Conservation (phyloP, 345 rosid species). For the Arabidopsis arenosa region DNA sequence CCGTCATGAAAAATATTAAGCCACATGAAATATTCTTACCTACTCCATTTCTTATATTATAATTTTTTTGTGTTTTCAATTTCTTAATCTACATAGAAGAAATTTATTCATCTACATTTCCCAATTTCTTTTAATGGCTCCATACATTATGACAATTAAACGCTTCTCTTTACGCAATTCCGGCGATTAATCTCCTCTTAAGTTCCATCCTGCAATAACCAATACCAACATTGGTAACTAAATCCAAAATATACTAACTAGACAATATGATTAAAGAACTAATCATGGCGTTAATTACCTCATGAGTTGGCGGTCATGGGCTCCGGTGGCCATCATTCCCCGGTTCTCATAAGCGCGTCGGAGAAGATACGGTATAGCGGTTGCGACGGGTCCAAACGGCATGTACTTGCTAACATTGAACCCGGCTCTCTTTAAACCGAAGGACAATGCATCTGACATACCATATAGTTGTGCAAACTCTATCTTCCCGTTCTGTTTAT, state of each 20-base stretch:
- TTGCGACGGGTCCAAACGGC: constrained; percentile 80
- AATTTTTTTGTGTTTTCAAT: constrained; percentile 10
- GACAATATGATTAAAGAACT: not conserved
- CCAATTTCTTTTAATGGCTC: constrained; percentile 21
- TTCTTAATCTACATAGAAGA: constrained; percentile 40
- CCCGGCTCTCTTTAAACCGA: constrained; percentile 80
- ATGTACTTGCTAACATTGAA: constrained; percentile 87
- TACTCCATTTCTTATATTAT: constrained; percentile 28
- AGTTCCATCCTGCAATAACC: constrained; percentile 67
- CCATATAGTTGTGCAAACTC: constrained; percentile 94
- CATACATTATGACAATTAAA: constrained; percentile 8
- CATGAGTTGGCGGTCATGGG: constrained; percentile 71
- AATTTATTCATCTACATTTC: constrained; percentile 43
- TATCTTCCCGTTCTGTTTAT: constrained; percentile 53
- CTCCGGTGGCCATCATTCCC: constrained; percentile 70
- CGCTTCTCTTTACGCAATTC: constrained; percentile 42
- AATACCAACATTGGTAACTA: not conserved
- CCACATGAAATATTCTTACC: constrained; percentile 28
- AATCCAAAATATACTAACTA: not conserved
- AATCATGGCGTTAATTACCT: constrained; percentile 43
- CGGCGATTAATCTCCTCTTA: constrained; percentile 59
- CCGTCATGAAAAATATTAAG: constrained; percentile 14
- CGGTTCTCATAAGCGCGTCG: constrained; percentile 95
- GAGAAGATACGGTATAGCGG: constrained; percentile 78
- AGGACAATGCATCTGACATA: constrained; percentile 83